Evolutionary conservation across 805 yeast genomes (phyloP).

Genomic region (Nakazawaea ernobii): DNA sequence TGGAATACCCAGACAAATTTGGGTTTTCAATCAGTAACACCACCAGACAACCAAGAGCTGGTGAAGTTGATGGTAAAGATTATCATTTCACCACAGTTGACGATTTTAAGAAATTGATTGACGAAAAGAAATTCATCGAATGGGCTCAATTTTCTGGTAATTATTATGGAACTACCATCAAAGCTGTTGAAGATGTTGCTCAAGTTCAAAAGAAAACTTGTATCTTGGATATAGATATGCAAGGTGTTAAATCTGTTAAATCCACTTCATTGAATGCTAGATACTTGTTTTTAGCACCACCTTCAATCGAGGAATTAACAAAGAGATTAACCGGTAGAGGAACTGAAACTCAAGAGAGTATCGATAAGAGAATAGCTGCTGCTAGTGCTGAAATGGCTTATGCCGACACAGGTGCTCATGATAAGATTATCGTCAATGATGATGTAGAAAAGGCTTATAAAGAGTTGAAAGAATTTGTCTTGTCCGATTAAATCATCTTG

Average conservation of each 20-base stretch:
- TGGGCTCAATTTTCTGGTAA: conserved; percentile 98
- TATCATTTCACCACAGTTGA: conserved; percentile 84
- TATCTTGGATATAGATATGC: conserved; percentile 97
- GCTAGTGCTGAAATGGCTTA: conserved; percentile 87
- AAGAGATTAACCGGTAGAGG: conserved; percentile 83
- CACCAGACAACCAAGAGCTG: conserved; percentile 86
- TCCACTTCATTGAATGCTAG: conserved; percentile 76
- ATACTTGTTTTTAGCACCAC: conserved; percentile 87
- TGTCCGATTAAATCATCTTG: no score
- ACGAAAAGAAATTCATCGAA: conserved; percentile 76
- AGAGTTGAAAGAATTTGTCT: conserved; percentile 74
- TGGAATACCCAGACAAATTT: conserved; percentile 82
- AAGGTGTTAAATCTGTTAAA: conserved; percentile 93
- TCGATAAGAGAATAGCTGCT: conserved; percentile 79
- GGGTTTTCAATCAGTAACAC: conserved; percentile 95
- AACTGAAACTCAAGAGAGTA: conserved; percentile 85
- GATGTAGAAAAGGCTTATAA: conserved; percentile 83
- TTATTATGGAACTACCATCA: conserved; percentile 91
- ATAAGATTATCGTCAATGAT: conserved; percentile 81
- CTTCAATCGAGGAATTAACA: conserved; percentile 74
- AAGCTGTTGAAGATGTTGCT: conserved; percentile 73
- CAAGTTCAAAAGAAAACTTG: conserved; percentile 64
- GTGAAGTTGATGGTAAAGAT: conserved; percentile 85
- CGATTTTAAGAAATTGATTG: conserved; percentile 71
- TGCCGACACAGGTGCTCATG: conserved; percentile 90